Conservation (phyloP, 805 yeast genomes). For the Saturnispora saitoi region DNA sequence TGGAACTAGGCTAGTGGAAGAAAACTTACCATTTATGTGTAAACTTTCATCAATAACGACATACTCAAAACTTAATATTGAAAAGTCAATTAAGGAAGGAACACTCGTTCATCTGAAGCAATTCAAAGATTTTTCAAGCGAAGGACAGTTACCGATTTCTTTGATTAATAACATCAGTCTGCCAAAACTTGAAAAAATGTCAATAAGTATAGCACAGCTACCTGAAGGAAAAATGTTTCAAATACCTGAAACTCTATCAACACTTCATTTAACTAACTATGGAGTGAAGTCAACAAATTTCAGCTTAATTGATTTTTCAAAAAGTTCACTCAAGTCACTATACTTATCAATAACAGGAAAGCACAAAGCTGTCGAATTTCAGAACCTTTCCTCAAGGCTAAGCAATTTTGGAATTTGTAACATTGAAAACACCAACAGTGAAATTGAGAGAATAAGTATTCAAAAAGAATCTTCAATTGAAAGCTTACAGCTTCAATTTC, state of each 20-base stretch:
- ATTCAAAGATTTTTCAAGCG: neutral
- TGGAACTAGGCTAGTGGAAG: neutral
- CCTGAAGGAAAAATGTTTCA: neutral
- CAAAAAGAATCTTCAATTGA: neutral
- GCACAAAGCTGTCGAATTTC: neutral
- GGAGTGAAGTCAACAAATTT: neutral
- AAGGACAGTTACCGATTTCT: neutral
- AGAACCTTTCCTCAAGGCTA: neutral
- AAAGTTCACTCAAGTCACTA: neutral
- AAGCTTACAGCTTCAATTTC: neutral
- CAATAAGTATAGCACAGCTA: neutral
- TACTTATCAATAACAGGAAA: neutral
- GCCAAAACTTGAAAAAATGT: neutral
- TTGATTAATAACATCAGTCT: neutral
- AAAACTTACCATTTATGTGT: neutral
- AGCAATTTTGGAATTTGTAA: neutral
- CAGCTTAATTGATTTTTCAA: neutral
- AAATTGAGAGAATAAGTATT: neutral
- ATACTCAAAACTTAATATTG: neutral
- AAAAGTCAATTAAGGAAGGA: neutral
- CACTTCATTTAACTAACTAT: constrained; percentile 1
- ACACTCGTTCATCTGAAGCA: neutral
- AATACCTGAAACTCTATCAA: neutral
- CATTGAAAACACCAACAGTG: neutral
- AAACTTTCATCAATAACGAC: constrained; percentile 2